Evolutionary conservation across 2,329 filamentous ascomycete species (phyloP).

Genomic region (Colletotrichum echinochloae): DNA sequence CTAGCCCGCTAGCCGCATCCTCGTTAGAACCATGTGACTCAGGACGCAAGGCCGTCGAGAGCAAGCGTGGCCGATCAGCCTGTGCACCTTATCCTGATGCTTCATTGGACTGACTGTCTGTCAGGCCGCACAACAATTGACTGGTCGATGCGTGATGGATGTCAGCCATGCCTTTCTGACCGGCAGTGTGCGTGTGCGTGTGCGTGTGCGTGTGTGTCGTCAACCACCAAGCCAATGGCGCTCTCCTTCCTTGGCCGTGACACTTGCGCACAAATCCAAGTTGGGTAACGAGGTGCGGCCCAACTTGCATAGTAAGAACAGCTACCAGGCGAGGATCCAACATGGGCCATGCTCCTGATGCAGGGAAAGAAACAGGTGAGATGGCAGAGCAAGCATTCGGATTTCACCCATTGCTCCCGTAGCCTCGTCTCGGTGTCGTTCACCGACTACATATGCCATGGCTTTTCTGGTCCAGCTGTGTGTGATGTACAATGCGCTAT

Average conservation of each 20-base stretch:
- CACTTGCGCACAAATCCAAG: background rate
- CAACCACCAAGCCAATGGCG: conserved; percentile 11
- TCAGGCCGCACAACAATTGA: background rate
- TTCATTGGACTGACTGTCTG: conserved; percentile 18
- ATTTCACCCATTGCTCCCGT: conserved; percentile 21
- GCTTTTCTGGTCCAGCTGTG: conserved; percentile 6
- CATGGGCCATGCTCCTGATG: conserved; percentile 28
- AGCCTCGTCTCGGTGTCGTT: conserved; percentile 16
- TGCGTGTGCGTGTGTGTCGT: conserved; percentile 3
- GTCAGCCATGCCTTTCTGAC: background rate
- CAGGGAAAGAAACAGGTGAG: conserved; percentile 3
- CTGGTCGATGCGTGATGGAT: background rate
- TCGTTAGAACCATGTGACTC: conserved; percentile 40
- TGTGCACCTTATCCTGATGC: conserved; percentile 29
- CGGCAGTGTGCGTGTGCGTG: background rate
- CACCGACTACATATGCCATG: conserved; percentile 4
- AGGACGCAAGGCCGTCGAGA: conserved; percentile 12
- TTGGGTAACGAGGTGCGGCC: background rate
- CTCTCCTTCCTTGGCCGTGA: background rate
- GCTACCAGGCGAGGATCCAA: too few species aligned
- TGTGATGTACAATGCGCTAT: background rate
- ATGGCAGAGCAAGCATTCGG: conserved; percentile 1
- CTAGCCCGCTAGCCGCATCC: conserved; percentile 39
- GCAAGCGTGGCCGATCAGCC: conserved; percentile 23
- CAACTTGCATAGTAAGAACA: background rate